phyloP scores from a whole-genome alignment of 768 basidiomycete species.

The Leccinellum luteum region DNA sequence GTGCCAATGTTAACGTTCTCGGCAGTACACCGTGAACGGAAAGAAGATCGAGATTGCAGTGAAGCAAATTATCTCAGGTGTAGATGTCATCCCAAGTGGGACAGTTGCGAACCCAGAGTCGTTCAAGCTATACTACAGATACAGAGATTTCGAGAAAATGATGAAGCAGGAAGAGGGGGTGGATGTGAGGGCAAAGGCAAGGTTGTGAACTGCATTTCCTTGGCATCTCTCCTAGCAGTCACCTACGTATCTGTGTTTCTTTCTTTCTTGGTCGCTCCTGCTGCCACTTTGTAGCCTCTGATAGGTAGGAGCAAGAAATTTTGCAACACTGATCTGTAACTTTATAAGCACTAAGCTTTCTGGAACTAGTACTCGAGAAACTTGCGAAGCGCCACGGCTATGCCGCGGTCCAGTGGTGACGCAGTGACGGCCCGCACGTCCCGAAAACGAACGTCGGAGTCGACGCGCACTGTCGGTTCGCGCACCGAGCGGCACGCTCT shows the following conservation, averaged over 20 bases:
- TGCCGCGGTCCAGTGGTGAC: too few species aligned
- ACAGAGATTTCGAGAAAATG: conserved; percentile 45
- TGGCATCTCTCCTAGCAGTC: too few species aligned
- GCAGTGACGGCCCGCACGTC: too few species aligned
- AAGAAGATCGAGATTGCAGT: conserved; percentile 82
- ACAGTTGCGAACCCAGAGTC: conserved; percentile 74
- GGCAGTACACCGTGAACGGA: conserved; percentile 70
- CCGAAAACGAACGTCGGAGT: too few species aligned
- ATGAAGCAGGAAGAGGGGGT: conserved; percentile 20
- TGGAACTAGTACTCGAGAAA: too few species aligned
- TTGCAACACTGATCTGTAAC: conserved; percentile 6
- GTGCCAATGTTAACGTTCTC: not conserved
- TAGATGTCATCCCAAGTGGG: conserved; percentile 61
- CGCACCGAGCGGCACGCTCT: too few species aligned
- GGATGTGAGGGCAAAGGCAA: conserved; percentile 6
- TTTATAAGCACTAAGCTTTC: not conserved
- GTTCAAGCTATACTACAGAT: conserved; percentile 62
- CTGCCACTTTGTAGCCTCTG: not conserved
- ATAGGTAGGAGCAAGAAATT: not conserved
- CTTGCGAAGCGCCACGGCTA: too few species aligned
- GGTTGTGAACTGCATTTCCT: conserved; percentile 5
- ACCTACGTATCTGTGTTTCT: too few species aligned
- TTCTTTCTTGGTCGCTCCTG: too few species aligned
- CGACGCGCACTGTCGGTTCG: too few species aligned
- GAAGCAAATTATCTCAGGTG: conserved; percentile 74